Evolutionary conservation across 352 stramenopile genomes (phyloP).

Genomic region (Pythium oligandrum): DNA sequence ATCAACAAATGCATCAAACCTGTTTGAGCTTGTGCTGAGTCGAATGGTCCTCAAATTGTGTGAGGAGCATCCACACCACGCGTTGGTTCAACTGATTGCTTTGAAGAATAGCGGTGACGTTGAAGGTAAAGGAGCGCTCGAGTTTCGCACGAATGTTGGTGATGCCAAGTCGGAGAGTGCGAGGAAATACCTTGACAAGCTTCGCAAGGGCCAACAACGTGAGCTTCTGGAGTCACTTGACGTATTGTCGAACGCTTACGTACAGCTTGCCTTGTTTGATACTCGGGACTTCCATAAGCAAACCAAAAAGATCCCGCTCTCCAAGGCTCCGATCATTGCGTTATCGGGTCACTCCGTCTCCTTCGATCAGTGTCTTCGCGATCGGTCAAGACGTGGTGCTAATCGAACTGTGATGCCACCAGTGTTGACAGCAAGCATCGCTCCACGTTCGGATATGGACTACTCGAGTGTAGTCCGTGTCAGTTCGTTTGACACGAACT

Average conservation of each 20-base stretch:
- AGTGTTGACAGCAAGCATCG: constrained; percentile 70
- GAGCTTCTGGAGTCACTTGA: constrained; percentile 76
- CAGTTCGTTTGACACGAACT: constrained; percentile 88
- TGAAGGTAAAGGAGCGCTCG: constrained; percentile 67
- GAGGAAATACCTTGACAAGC: constrained; percentile 50
- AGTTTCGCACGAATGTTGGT: constrained; percentile 81
- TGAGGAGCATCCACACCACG: constrained; percentile 95
- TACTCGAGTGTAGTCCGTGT: constrained; percentile 80
- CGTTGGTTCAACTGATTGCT: constrained; percentile 93
- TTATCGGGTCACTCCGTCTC: constrained; percentile 19
- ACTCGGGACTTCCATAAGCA: constrained; percentile 67
- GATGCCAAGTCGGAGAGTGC: constrained; percentile 68
- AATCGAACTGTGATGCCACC: constrained; percentile 59
- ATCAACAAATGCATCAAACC: constrained; percentile 4
- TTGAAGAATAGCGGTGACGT: constrained; percentile 92
- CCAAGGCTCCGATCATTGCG: constrained; percentile 46
- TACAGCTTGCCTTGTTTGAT: constrained; percentile 77
- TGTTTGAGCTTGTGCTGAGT: constrained; percentile 86
- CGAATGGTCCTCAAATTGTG: constrained; percentile 91
- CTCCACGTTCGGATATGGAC: constrained; percentile 69
- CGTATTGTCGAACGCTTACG: constrained; percentile 65
- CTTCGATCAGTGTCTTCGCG: constrained; percentile 76
- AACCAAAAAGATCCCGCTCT: constrained; percentile 70
- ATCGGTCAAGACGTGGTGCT: constrained; percentile 30
- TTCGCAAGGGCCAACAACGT: constrained; percentile 42